Conservation (phyloP, 257 asterid species). For the Salvia splendens region DNA sequence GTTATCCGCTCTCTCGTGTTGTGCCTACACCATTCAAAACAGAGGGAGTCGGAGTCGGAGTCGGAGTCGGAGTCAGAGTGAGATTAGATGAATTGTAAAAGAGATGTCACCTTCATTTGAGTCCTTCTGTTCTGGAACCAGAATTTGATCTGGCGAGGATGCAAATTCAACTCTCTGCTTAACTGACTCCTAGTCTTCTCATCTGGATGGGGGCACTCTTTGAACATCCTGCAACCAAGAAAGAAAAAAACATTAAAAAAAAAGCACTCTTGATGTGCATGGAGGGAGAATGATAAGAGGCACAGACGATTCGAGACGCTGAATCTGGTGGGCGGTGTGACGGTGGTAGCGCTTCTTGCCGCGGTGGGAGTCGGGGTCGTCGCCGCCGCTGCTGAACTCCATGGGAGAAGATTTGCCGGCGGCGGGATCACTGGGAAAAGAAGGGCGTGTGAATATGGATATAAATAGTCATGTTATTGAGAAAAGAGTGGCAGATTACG, state of each 20-base stretch:
- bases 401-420: conserved; percentile 30
- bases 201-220: conserved; percentile 93
- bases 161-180: conserved; percentile 82
- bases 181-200: conserved; percentile 81
- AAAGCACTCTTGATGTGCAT: conserved; percentile 27
- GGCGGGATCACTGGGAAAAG: background rate
- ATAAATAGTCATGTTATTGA: conserved; percentile 31
- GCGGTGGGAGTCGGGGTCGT: conserved; percentile 56
- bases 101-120: conserved; percentile 69
- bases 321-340: conserved; percentile 90
- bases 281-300: background rate
- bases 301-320: conserved; percentile 74
- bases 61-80: background rate
- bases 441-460: background rate
- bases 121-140: conserved; percentile 99
- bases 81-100: too few species aligned
- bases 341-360: conserved; percentile 85
- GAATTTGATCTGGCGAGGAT: conserved; percentile 91
- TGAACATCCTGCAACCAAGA: conserved; percentile 56
- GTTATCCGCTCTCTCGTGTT: conserved; percentile 78
- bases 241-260: background rate
- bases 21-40: conserved; percentile 52
- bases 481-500: conserved; percentile 43
- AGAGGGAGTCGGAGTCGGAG: background rate
- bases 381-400: conserved; percentile 77